These are phyloP conservation scores for Amanita pseudoporphyria DNA, from an alignment of 768 basidiomycete species.

Conservation along the genomic window DNA sequence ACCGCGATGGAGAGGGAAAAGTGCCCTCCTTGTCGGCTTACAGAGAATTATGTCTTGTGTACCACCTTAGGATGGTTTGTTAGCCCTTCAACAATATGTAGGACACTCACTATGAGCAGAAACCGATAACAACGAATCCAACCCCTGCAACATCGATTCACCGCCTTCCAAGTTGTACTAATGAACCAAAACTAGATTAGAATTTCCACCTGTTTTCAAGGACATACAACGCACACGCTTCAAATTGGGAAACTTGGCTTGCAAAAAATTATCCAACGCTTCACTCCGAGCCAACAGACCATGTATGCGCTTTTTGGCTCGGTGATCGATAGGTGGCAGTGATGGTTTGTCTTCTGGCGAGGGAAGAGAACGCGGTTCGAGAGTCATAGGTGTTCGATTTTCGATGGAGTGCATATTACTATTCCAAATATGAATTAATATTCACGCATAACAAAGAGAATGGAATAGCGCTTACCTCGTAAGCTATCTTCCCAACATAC, in stretches of 20 bases:
- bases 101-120: conserved; percentile 48
- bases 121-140: conserved; percentile 64
- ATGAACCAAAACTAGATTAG: conserved; percentile 1
- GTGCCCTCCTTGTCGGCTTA: conserved; percentile 11
- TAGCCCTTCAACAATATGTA: background rate
- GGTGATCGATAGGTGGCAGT: conserved; percentile 16
- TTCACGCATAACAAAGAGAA: background rate
- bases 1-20: conserved; percentile 42
- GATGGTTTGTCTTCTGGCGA: conserved; percentile 24
- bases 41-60: conserved; percentile 60
- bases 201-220: background rate
- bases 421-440: background rate
- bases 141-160: conserved; percentile 87
- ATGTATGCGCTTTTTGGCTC: conserved; percentile 50
- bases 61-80: conserved; percentile 14
- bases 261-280: conserved; percentile 77
- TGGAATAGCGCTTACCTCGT: conserved; percentile 40
- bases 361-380: conserved; percentile 53
- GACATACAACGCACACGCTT: conserved; percentile 40
- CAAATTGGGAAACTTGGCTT: conserved; percentile 84
- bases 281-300: conserved; percentile 66
- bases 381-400: conserved; percentile 85
- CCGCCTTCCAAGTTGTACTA: conserved; percentile 88
- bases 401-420: conserved; percentile 84
- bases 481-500: conserved; percentile 81